Base-by-base conservation (phyloP, 2,329 filamentous ascomycete genomes). In the Nemania abortiva region DNA sequence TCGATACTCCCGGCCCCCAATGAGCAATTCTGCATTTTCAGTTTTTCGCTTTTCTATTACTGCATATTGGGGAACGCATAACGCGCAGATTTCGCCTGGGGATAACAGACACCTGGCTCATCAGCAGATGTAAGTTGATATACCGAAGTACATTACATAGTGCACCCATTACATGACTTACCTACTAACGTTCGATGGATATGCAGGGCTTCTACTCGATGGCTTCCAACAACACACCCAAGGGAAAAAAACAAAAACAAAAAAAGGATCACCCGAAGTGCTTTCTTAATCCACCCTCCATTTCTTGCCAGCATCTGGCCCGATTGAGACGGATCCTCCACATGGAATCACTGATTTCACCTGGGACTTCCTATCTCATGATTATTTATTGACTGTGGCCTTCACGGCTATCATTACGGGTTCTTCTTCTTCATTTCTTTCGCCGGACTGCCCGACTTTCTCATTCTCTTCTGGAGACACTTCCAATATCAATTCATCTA, bases 271-370 rank as follows among this genome's bases (percentile, higher is more conserved):
- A 24, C 4, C 45, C 45, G 22, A n/a, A 24, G 3, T n/a, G 3
- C 37, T 15, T 18, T 24, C 13, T 50, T 31, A 6, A 24, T 13
- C 5, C 34, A 65, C 22, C 6, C 45, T 61, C 29, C 50, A 56
- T 24, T 62, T 61, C 57, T 29, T 61, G 47, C 57, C 57, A 56
- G 18, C 13, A 22, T 15, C 37, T 42, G 47, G 65, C 47, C 37
- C 34, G 45, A 54, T 63, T 58, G 60, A 58, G 53, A 63, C n/a
- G 22, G 34, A 56, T 49, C 10, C 56, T 27, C 31, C 24, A 9
- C 22, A 18, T 3, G 11, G 24, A 47, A 4, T 54, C 45, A 22
- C 34, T 11, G 20, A 7, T 24, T 50, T 29, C 18, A 0, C 29
- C 15, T 29, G 22, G 49, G 18, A 13, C 42, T 47, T 60, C 37